Percentiles rank a stretch among this genome's conserved stretches.
Evolutionary conservation across 768 basidiomycete genomes (phyloP).

Genomic region (Russula brevipes): DNA sequence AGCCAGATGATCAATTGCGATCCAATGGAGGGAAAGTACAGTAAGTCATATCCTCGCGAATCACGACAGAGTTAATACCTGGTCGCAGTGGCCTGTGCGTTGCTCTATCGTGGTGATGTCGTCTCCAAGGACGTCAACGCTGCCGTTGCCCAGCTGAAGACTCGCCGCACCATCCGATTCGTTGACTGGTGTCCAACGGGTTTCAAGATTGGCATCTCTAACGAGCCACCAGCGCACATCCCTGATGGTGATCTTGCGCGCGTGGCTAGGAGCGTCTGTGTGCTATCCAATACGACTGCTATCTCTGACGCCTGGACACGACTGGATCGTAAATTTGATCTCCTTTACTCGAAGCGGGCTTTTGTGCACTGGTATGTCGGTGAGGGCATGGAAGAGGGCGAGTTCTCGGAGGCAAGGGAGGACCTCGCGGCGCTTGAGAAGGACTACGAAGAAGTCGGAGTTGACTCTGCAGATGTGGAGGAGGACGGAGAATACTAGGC

Average conservation of each 20-base stretch:
- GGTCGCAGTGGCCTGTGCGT: conserved; percentile 55
- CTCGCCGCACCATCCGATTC: conserved; percentile 72
- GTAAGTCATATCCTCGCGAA: conserved; percentile 31
- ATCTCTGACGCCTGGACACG: conserved; percentile 75
- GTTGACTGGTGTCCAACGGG: conserved; percentile 79
- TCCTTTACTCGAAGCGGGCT: conserved; percentile 62
- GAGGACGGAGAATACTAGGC: conserved; percentile 47
- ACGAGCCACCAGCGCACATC: conserved; percentile 69
- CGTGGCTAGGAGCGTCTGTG: conserved; percentile 68
- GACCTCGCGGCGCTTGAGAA: conserved; percentile 98
- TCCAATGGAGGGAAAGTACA: conserved; percentile 76
- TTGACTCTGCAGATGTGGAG: conserved; percentile 45
- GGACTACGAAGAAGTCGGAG: conserved; percentile 84
- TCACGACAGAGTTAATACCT: not conserved
- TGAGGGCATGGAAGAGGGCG: conserved; percentile 85
- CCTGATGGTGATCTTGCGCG: conserved; percentile 74
- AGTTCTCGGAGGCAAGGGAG: conserved; percentile 98
- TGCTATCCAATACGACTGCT: conserved; percentile 70
- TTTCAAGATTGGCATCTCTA: conserved; percentile 76
- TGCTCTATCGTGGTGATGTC: conserved; percentile 72
- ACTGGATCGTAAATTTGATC: conserved; percentile 74
- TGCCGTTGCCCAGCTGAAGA: conserved; percentile 69
- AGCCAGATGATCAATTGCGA: conserved; percentile 71
- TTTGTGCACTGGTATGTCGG: conserved; percentile 64
- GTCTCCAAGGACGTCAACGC: conserved; percentile 75